These are phyloP conservation scores for Digitaria exilis DNA, from an alignment of 202 grass and related monocot genomes.

Conservation along the genomic window DNA sequence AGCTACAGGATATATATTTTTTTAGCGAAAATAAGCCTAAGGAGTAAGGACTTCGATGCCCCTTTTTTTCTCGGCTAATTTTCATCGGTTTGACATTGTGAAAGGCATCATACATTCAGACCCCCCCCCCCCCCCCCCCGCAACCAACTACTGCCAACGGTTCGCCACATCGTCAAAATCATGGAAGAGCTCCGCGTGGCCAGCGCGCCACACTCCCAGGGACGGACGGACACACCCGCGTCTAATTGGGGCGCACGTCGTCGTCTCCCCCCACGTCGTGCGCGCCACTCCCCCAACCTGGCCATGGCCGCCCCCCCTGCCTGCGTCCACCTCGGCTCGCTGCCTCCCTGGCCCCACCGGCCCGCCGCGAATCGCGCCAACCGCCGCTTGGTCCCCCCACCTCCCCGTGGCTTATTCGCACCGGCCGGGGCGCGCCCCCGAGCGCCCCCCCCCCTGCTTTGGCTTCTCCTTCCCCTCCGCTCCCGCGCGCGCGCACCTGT, in stretches of 20 bases:
- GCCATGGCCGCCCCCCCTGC: background rate
- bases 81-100: no score
- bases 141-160: no score
- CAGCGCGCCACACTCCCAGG: background rate
- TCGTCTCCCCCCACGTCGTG: background rate
- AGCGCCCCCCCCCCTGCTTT: background rate
- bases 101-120: no score
- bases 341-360: conserved; percentile 8
- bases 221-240: no score
- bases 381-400: background rate
- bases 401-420: conserved; percentile 10
- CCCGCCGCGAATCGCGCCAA: conserved; percentile 9
- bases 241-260: conserved; percentile 31
- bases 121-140: no score
- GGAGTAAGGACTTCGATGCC: no score
- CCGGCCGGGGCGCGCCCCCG: background rate
- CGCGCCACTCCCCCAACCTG: background rate
- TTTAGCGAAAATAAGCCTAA: no score
- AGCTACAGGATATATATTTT: no score
- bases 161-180: no score
- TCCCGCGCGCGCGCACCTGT: conserved; percentile 5
- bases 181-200: background rate
- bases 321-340: no score
- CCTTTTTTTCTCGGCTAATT: no score
- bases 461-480: background rate